Evolutionary conservation across 495 filamentous ascomycete species (phyloP).

Genomic region (Penicillium chermesinum): DNA sequence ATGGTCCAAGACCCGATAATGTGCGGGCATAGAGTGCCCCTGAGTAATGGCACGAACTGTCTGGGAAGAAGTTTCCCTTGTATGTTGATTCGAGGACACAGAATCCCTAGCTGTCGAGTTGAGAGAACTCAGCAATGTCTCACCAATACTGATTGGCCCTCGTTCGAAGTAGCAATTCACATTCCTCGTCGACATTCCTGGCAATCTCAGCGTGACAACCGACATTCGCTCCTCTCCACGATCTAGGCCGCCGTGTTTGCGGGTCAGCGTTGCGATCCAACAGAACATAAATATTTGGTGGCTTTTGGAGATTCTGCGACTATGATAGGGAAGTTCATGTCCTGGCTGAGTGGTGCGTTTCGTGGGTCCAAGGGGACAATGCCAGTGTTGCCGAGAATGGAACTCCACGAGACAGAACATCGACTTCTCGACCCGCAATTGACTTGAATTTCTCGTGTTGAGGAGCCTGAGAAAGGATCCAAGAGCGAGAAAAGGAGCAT

Average conservation of each 20-base stretch:
- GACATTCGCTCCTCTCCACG: slow-evolving; percentile 5
- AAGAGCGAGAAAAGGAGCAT: too few relatives aligned
- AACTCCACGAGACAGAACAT: not conserved
- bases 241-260: not conserved
- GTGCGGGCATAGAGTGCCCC: too few relatives aligned
- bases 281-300: not conserved
- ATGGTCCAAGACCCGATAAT: too few relatives aligned
- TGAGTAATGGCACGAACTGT: too few relatives aligned
- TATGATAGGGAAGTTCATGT: not conserved
- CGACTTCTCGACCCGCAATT: too few relatives aligned
- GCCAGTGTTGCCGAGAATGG: slow-evolving; percentile 8
- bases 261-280: not conserved
- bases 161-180: not conserved
- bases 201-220: slow-evolving; percentile 14
- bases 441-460: too few relatives aligned
- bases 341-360: too few relatives aligned
- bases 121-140: not conserved
- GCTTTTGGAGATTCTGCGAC: not conserved
- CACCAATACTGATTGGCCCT: not conserved
- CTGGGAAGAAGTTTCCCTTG: too few relatives aligned
- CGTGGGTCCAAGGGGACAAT: not conserved
- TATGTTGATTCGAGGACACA: too few relatives aligned
- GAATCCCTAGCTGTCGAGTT: not conserved
- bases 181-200: slow-evolving; percentile 13
- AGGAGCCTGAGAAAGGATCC: too few relatives aligned